Evolutionary conservation across 345 rosid species (phyloP), one percentile per base, ranked within the genome.

Genomic region (Camelina laxa): DNA sequence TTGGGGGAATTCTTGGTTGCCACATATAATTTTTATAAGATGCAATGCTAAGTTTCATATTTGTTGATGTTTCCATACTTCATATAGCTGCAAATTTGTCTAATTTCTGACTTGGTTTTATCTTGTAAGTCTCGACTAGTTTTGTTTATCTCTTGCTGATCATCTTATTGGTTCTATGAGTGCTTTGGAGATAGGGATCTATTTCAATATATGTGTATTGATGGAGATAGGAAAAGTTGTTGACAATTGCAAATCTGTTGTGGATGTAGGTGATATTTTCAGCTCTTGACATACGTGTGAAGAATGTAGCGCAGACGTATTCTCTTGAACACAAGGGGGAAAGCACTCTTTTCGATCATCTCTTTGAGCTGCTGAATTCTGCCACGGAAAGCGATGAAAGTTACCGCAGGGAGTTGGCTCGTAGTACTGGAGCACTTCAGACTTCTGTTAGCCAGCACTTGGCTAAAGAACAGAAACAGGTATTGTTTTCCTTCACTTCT

Each of bases 401-500:
- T 80, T 86, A 82, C 57, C 71, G 93, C 48, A 86, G 97, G 73
- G 97, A 93, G 80, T 79, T 93, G 77, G 98, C 98, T 51, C 88
- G 93, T 60, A 61, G 89, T 67, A 93, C 97, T 15, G 92, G 96
- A 74, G 98, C 97, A 54, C 96, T 93, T 69, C 92, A 80, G 82
- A 93, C 97, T 60, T 91, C 97, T 24, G 86, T 93, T 71, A 87
- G 82, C 78, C 97, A 93, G 86, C 98, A 93, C 80, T 86, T 93
- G 94, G 87, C 89, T 50, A 93, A 93, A 84, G 98, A 93, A 88
- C 97, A 93, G 80, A 93, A 89, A 55, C 98, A 93, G 97, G 98
- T 93, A 7, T 2, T 14, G 19, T 22, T 64, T 72, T 16, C 57
- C 57, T 66, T 64, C 49, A n/a, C 62, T 48, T 38, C 62, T 47